Evolutionary conservation across 345 rosid genomes (phyloP).

Genomic region (Camelina sativa): DNA sequence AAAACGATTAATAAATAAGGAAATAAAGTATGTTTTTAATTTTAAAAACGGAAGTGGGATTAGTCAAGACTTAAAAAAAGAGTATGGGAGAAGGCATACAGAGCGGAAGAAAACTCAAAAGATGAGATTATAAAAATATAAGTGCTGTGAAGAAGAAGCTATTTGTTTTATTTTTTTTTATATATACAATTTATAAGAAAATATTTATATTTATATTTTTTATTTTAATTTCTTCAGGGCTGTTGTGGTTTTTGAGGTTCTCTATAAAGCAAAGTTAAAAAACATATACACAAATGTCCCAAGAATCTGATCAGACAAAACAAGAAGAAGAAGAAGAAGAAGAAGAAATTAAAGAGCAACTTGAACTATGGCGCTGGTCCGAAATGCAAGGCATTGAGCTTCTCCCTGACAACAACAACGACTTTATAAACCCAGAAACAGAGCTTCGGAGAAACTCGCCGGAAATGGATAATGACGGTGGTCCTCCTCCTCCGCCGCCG

Average conservation of each 20-base stretch:
- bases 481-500: slow-evolving; percentile 30
- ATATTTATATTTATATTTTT: neutral
- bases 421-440: slow-evolving; percentile 34
- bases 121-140: slow-evolving; percentile 30
- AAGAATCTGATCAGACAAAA: slow-evolving; percentile 52
- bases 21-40: neutral
- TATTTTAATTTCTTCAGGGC: slow-evolving; percentile 6
- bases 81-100: slow-evolving; percentile 43
- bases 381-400: slow-evolving; percentile 99
- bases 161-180: too few species aligned
- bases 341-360: slow-evolving; percentile 61
- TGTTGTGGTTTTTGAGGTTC: slow-evolving; percentile 45
- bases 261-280: slow-evolving; percentile 49
- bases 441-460: slow-evolving; percentile 21
- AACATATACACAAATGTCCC: slow-evolving; percentile 75
- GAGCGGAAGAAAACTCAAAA: slow-evolving; percentile 41
- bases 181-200: neutral
- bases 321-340: slow-evolving; percentile 58
- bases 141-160: slow-evolving; percentile 47
- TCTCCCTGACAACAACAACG: slow-evolving; percentile 50
- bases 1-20: slow-evolving; percentile 1
- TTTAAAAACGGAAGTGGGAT: slow-evolving; percentile 17
- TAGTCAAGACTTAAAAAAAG: neutral
- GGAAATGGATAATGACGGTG: slow-evolving; percentile 61
- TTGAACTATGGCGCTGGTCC: slow-evolving; percentile 95